These are phyloP conservation scores for Catharanthus roseus DNA, from an alignment of 257 asterid species.

Conservation along the genomic window DNA sequence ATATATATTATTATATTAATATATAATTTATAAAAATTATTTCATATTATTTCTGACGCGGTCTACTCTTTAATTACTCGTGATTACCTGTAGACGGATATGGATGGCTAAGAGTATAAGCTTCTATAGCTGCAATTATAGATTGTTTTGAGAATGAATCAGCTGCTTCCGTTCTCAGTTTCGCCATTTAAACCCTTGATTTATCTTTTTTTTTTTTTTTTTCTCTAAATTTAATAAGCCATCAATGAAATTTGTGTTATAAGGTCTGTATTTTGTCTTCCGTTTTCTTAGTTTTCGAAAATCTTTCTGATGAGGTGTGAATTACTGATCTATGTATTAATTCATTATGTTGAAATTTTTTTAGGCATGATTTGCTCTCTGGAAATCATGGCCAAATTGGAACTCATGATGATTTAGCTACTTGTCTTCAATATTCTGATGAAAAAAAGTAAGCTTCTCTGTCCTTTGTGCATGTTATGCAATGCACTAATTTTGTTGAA, in stretches of 20 bases:
- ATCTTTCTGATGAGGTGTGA: neutral
- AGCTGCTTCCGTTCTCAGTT: slow-evolving; percentile 69
- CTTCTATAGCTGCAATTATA: slow-evolving; percentile 42
- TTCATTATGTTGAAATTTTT: slow-evolving; percentile 16
- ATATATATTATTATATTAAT: too few species aligned
- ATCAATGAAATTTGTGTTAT: neutral
- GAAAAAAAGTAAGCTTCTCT: slow-evolving; percentile 57
- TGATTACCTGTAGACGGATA: slow-evolving; percentile 48
- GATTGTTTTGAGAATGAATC: slow-evolving; percentile 72
- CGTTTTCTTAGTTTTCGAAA: neutral
- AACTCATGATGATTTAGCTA: slow-evolving; percentile 61
- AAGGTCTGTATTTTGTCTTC: neutral
- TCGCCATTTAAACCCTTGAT: neutral
- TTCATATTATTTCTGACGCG: too few species aligned
- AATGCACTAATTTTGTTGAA: neutral
- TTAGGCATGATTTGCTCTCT: slow-evolving; percentile 68
- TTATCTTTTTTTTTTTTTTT: neutral
- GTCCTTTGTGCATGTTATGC: neutral
- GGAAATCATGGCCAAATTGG: slow-evolving; percentile 53
- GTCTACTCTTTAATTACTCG: neutral
- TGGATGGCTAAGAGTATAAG: slow-evolving; percentile 58
- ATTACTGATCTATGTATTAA: neutral
- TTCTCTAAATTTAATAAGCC: too few species aligned
- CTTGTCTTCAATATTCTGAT: slow-evolving; percentile 67
- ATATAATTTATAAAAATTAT: too few species aligned